Evolutionary conservation across 2,329 filamentous ascomycete species (phyloP), one percentile per base, ranked within the genome.

Genomic region (Chalaropsis ovoidea): DNA sequence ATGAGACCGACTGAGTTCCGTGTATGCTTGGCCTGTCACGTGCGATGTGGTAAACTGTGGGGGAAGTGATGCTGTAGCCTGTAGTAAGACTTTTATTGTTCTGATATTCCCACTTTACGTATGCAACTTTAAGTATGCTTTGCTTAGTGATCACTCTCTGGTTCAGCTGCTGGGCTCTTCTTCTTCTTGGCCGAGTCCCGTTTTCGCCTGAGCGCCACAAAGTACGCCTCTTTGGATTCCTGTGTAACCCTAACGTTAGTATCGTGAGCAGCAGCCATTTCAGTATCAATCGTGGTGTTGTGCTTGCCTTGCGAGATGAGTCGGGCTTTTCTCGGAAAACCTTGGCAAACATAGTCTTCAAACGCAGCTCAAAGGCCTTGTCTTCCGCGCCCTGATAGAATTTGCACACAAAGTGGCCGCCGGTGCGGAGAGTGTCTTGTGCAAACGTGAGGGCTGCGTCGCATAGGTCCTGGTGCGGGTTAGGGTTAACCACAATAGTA

Each of bases 321-420:
- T 95, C 88, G 0, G 95, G 94, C 75, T 99, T 99, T 74, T 95
- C 88, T 67, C 92, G 82, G 71, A 88, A 80, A 1, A 99, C 94
- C 70, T 84, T 89, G 19, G 79, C 77, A 73, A 99, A 99, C 71
- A 96, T 77, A 61, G 81, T 83, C 73, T 83, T 89, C 49, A 99
- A 78, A 70, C 84, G 83, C 68, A 76, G 79, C 77, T 96, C 90
- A 11, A 99, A 76, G 1, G 78, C 79, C 75, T 89, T 92, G 72
- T 97, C 93, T 74, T 96, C 92, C 4, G 81, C 75, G 2, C 94
- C 94, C 74, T 95, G 90, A 75, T 97, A 99, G 76, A 95, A 99
- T 75, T 99, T 99, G 82, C 93, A 96, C 56, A 99, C 82, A 71
- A 99, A 96, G 74, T 95, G 88, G 1, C 95, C 94, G 22, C 90